phyloP scores from a whole-genome alignment of 768 basidiomycete species.

The Rhizopogon vulgaris region DNA sequence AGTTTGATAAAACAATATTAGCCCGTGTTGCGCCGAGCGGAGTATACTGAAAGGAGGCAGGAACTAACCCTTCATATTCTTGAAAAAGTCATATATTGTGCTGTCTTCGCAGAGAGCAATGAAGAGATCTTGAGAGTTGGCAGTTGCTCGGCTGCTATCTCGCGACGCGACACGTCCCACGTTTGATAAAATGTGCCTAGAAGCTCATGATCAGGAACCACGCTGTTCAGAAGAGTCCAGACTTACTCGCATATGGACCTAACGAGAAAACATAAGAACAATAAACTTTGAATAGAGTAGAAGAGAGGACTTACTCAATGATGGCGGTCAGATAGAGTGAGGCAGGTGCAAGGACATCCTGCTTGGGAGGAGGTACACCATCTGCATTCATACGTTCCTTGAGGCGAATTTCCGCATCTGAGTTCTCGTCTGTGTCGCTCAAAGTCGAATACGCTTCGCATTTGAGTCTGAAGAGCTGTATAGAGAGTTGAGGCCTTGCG shows the following conservation, averaged over 20 bases:
- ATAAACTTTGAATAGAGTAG: constrained; percentile 11
- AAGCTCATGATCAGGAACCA: constrained; percentile 6
- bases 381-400: constrained; percentile 53
- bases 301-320: constrained; percentile 65
- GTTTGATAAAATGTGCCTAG: constrained; percentile 77
- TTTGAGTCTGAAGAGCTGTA: constrained; percentile 72
- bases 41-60: not conserved
- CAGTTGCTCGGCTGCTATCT: constrained; percentile 73
- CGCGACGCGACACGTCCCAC: constrained; percentile 81
- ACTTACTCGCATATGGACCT: constrained; percentile 88
- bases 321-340: constrained; percentile 89
- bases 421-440: constrained; percentile 75
- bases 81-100: constrained; percentile 78
- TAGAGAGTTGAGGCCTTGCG: not conserved
- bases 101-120: constrained; percentile 88
- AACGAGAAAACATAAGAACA: constrained; percentile 21
- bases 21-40: constrained; percentile 5
- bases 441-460: constrained; percentile 86
- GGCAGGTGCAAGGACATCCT: constrained; percentile 67
- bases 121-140: constrained; percentile 78
- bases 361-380: constrained; percentile 45
- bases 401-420: constrained; percentile 53
- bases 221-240: not conserved
- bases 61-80: constrained; percentile 72
- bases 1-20: constrained; percentile 15